Conservation (phyloP, 345 rosid genomes). For the Gynandropsis gynandra region DNA sequence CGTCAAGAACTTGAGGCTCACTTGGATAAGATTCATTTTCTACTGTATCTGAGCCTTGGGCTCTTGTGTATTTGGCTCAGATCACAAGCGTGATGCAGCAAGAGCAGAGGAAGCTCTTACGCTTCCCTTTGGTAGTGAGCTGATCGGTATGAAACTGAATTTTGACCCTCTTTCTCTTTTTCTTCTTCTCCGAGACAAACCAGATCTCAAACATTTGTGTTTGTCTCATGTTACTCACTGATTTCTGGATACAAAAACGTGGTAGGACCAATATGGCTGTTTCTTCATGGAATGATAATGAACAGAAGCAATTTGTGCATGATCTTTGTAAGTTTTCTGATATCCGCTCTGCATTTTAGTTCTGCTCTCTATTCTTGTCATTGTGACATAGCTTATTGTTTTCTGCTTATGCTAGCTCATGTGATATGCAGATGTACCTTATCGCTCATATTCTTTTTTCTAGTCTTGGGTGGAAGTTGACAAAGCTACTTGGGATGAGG, state of each 20-base stretch:
- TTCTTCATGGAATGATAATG: slow-evolving; percentile 99
- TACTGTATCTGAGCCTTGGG: slow-evolving; percentile 1
- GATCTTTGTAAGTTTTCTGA: slow-evolving; percentile 64
- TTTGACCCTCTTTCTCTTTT: no score
- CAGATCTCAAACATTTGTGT: no score
- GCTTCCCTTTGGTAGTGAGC: slow-evolving; percentile 95
- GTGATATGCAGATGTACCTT: slow-evolving; percentile 60
- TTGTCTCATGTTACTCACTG: slow-evolving; percentile 9
- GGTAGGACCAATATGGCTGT: slow-evolving; percentile 94
- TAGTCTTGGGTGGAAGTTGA: slow-evolving; percentile 99
- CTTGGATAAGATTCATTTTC: slow-evolving; percentile 2
- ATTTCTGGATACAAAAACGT: slow-evolving; percentile 19
- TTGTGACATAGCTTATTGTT: slow-evolving; percentile 15
- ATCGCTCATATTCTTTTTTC: slow-evolving; percentile 98
- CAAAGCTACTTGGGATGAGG: slow-evolving; percentile 84
- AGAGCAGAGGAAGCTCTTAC: slow-evolving; percentile 94
- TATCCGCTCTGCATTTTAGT: slow-evolving; percentile 10
- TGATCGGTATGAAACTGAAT: slow-evolving; percentile 99
- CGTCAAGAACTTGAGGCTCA: background rate
- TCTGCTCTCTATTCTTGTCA: slow-evolving; percentile 19
- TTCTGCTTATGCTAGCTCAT: slow-evolving; percentile 22
- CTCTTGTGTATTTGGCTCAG: slow-evolving; percentile 35
- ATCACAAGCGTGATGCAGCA: slow-evolving; percentile 93
- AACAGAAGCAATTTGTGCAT: slow-evolving; percentile 92
- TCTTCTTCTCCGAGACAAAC: no score